Percentiles rank a stretch among this genome's conserved stretches.
These are phyloP conservation scores for Fragilaria crotonensis DNA, from an alignment of 108 stramenopile genomes.

Conservation along the genomic window DNA sequence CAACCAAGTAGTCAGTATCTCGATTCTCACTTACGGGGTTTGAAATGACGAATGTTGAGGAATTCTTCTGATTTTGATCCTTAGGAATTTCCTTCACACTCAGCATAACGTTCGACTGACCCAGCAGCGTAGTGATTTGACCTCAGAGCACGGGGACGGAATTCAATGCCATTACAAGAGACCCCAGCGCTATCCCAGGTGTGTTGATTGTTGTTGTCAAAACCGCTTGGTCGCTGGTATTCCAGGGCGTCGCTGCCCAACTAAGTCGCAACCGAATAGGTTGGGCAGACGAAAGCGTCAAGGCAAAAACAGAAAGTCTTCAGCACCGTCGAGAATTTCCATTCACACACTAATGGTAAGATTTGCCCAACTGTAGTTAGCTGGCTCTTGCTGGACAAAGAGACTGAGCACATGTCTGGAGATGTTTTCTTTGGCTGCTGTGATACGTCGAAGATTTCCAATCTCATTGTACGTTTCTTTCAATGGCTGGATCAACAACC, in stretches of 20 bases:
- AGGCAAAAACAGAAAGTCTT: too few relatives aligned
- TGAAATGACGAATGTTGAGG: not conserved
- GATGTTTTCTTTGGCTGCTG: not conserved
- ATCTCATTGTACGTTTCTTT: not conserved
- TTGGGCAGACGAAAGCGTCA: too few relatives aligned
- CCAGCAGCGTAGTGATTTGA: not conserved
- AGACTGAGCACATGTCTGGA: not conserved
- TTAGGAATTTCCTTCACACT: not conserved
- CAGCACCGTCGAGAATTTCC: not conserved
- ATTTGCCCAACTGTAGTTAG: not conserved
- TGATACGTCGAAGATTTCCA: not conserved
- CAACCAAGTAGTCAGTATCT: not conserved
- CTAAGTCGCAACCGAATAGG: too few relatives aligned
- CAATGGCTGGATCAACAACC: not conserved
- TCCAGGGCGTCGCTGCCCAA: too few relatives aligned
- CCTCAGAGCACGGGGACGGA: not conserved
- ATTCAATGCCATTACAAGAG: too few relatives aligned
- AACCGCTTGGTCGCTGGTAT: too few relatives aligned
- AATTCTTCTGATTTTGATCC: not conserved
- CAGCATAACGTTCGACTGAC: not conserved
- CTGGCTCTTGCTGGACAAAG: not conserved
- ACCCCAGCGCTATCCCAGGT: too few relatives aligned
- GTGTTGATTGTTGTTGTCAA: too few relatives aligned
- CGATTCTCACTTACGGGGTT: not conserved
- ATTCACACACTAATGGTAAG: not conserved